Conservation (phyloP, 23 red algal genomes). For the Gracilaria gracilis region DNA sequence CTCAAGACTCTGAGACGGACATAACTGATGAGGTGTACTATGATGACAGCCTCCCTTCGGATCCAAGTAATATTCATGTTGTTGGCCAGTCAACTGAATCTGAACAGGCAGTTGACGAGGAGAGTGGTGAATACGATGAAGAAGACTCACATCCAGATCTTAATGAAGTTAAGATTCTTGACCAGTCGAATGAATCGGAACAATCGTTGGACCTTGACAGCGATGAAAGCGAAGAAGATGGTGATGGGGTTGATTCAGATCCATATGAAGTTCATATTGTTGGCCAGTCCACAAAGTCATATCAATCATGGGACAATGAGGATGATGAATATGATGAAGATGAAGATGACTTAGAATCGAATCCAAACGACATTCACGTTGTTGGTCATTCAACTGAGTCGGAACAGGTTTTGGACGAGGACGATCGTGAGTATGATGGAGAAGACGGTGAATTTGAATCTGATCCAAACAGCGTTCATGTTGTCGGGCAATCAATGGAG, state of each 20-base stretch:
- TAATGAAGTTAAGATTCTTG: not conserved
- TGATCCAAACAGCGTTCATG: not conserved
- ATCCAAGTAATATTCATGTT: not conserved
- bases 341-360: not conserved
- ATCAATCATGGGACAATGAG: not conserved
- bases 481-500: not conserved
- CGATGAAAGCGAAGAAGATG: not conserved
- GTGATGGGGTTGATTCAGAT: not conserved
- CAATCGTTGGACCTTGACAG: not conserved
- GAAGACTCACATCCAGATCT: not conserved
- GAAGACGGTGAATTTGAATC: not conserved
- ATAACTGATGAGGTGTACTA: not conserved
- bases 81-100: constrained; percentile 35
- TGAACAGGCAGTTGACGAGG: not conserved
- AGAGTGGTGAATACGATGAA: not conserved
- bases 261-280: constrained; percentile 6
- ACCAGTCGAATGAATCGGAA: not conserved
- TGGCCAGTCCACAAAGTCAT: constrained; percentile 5
- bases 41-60: not conserved
- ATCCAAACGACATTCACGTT: not conserved
- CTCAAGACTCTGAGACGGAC: not conserved
- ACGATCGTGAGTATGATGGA: constrained; percentile 9
- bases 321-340: not conserved
- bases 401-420: not conserved
- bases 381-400: not conserved